phyloP scores from a whole-genome alignment of 768 basidiomycete species.

The Mycena capillaripes region DNA sequence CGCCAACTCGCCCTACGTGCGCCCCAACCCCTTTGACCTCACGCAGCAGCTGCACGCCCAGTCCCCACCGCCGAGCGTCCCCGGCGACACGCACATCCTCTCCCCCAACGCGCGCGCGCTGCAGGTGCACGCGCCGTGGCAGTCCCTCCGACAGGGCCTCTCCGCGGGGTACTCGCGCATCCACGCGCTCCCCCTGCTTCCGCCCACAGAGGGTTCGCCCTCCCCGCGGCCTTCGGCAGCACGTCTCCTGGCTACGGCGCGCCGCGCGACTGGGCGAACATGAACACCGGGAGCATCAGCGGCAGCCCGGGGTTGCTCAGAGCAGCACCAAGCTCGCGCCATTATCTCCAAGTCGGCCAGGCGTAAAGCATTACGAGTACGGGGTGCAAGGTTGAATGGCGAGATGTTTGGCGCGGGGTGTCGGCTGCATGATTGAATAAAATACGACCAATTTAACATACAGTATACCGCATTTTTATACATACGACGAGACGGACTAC shows the following conservation, averaged over 20 bases:
- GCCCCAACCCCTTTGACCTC: slow-evolving; percentile 61
- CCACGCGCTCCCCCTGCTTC: slow-evolving; percentile 74
- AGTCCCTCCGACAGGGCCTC: slow-evolving; percentile 91
- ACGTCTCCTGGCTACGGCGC: slow-evolving; percentile 25
- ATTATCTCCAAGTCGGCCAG: too few species aligned
- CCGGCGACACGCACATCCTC: slow-evolving; percentile 56
- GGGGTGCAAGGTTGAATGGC: too few species aligned
- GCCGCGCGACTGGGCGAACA: slow-evolving; percentile 36
- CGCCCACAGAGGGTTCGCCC: slow-evolving; percentile 47
- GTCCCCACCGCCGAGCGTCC: slow-evolving; percentile 44
- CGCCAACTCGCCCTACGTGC: slow-evolving; percentile 49
- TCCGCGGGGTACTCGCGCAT: slow-evolving; percentile 93
- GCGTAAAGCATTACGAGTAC: too few species aligned
- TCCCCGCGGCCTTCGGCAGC: slow-evolving; percentile 48
- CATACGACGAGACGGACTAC: too few species aligned
- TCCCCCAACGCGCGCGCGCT: slow-evolving; percentile 85
- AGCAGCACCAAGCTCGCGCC: not conserved
- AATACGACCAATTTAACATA: too few species aligned
- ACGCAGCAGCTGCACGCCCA: slow-evolving; percentile 52
- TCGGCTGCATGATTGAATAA: too few species aligned
- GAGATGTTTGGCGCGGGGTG: too few species aligned
- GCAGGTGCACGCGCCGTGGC: slow-evolving; percentile 90
- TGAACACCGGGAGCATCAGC: slow-evolving; percentile 29
- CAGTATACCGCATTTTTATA: too few species aligned
- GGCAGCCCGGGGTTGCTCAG: slow-evolving; percentile 30